Percentiles rank a stretch among this genome's conserved stretches.
Evolutionary conservation across 192 early-diverging fungal species (phyloP).

Genomic region (Podila epicladia): DNA sequence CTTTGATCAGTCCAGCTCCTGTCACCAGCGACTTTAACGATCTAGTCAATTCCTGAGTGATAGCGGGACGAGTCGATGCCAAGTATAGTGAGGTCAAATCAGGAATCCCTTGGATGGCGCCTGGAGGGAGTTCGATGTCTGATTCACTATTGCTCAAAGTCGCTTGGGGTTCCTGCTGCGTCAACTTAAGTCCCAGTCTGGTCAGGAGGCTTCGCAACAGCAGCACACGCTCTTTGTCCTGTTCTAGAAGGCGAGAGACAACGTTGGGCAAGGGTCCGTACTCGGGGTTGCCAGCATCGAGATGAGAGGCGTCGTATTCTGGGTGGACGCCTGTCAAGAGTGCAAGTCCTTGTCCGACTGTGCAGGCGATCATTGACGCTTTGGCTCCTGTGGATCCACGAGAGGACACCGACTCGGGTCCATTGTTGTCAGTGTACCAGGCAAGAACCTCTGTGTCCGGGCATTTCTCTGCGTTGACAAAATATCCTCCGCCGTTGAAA

Average conservation of each 20-base stretch:
- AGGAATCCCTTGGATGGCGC: slow-evolving; percentile 41
- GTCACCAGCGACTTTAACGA: slow-evolving; percentile 12
- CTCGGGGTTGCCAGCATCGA: slow-evolving; percentile 59
- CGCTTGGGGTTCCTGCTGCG: slow-evolving; percentile 7
- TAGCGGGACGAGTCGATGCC: slow-evolving; percentile 15
- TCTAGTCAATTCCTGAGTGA: slow-evolving; percentile 9
- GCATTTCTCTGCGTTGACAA: slow-evolving; percentile 53
- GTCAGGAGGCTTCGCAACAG: slow-evolving; percentile 68
- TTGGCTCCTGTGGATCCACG: slow-evolving; percentile 15
- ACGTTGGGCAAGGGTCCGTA: slow-evolving; percentile 61
- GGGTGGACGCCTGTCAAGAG: slow-evolving; percentile 85
- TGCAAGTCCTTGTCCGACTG: slow-evolving; percentile 72
- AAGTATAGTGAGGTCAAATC: slow-evolving; percentile 56
- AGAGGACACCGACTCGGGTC: not conserved
- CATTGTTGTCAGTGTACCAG: slow-evolving; percentile 20
- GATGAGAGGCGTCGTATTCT: slow-evolving; percentile 74
- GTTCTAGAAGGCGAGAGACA: slow-evolving; percentile 54
- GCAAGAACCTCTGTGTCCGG: slow-evolving; percentile 52
- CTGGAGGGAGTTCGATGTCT: slow-evolving; percentile 10
- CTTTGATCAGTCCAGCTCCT: slow-evolving; percentile 34
- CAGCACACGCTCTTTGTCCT: slow-evolving; percentile 59
- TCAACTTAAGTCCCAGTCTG: slow-evolving; percentile 72
- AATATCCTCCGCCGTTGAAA: slow-evolving; percentile 82
- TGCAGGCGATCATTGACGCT: slow-evolving; percentile 77
- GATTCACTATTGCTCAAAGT: not conserved